A percentile compares a stretch with the other conserved stretches of the same genome.
Evolutionary conservation across 1,284 basidiomycete species (phyloP).

Genomic region (Trametes sp.): DNA sequence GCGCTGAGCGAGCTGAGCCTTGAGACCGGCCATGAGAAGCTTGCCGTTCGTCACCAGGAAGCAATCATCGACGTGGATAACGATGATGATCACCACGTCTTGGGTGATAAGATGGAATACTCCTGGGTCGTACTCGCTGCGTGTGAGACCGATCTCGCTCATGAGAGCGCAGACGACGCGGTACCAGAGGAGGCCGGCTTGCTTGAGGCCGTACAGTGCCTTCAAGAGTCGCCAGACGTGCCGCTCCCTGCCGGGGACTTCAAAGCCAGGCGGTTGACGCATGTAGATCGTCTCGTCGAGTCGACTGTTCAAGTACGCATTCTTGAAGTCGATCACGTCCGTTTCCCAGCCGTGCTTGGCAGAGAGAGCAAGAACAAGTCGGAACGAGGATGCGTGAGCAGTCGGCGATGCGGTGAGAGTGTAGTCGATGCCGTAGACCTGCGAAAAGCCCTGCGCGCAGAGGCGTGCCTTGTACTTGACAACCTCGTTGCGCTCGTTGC

Average conservation of each 20-base stretch:
- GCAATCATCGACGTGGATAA: constrained; percentile 33
- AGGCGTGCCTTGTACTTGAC: constrained; percentile 46
- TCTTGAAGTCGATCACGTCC: constrained; percentile 43
- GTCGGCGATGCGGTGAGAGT: constrained; percentile 43
- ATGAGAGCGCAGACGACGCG: constrained; percentile 9
- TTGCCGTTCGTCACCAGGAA: constrained; percentile 31
- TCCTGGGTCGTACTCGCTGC: constrained; percentile 19
- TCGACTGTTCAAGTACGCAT: constrained; percentile 39
- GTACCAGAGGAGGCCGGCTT: constrained; percentile 30
- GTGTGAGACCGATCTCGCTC: constrained; percentile 21
- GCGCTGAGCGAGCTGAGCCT: constrained; percentile 35
- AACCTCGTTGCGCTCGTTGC: constrained; percentile 36
- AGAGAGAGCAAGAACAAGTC: constrained; percentile 39
- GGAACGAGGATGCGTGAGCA: constrained; percentile 35
- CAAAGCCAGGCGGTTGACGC: constrained; percentile 33
- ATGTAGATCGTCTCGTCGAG: constrained; percentile 38
- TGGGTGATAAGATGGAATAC: constrained; percentile 28
- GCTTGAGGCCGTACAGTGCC: constrained; percentile 38
- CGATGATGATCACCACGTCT: constrained; percentile 10
- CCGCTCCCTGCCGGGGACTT: constrained; percentile 14
- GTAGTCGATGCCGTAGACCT: constrained; percentile 48
- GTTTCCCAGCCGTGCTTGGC: constrained; percentile 38
- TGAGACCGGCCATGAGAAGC: constrained; percentile 36
- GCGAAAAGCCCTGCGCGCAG: constrained; percentile 48
- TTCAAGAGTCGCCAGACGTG: constrained; percentile 29